phyloP scores from a whole-genome alignment of 805 yeast species.

The Yarrowia sp. region DNA sequence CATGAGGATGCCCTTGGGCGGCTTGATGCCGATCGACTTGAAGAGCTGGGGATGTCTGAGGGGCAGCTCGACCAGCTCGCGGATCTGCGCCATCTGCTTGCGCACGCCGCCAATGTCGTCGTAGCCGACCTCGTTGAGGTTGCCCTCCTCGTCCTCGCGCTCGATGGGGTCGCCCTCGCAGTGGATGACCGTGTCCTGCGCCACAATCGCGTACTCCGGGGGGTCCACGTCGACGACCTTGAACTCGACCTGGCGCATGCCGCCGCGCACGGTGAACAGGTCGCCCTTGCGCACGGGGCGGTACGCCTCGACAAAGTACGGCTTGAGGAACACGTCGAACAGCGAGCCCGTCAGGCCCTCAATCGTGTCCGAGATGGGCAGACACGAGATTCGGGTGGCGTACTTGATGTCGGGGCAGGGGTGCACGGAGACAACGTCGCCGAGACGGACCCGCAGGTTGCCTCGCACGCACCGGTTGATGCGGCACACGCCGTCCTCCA shows the following conservation, averaged over 20 bases:
- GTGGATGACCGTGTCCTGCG: constrained; percentile 97
- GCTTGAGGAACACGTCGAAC: constrained; percentile 94
- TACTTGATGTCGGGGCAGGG: constrained; percentile 98
- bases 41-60: constrained; percentile 97
- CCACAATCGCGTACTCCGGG: constrained; percentile 93
- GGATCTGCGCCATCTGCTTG: constrained; percentile 98
- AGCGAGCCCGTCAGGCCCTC: constrained; percentile 97
- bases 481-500: constrained; percentile 93
- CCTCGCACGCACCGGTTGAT: constrained; percentile 94
- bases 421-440: constrained; percentile 86
- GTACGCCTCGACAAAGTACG: constrained; percentile 97
- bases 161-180: constrained; percentile 99
- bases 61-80: constrained; percentile 97
- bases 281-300: constrained; percentile 98
- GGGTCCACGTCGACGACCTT: constrained; percentile 98
- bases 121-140: constrained; percentile 94
- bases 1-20: constrained; percentile 91
- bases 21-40: constrained; percentile 97
- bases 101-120: constrained; percentile 99
- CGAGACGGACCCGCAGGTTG: constrained; percentile 88
- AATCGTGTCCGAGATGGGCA: constrained; percentile 97
- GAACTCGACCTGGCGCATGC: constrained; percentile 99
- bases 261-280: constrained; percentile 93
- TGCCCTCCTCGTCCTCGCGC: constrained; percentile 97
- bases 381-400: constrained; percentile 88